Percentiles rank a stretch among this genome's conserved stretches.
phyloP scores from a whole-genome alignment of 441 rosid genomes.

The Adansonia gregorii region DNA sequence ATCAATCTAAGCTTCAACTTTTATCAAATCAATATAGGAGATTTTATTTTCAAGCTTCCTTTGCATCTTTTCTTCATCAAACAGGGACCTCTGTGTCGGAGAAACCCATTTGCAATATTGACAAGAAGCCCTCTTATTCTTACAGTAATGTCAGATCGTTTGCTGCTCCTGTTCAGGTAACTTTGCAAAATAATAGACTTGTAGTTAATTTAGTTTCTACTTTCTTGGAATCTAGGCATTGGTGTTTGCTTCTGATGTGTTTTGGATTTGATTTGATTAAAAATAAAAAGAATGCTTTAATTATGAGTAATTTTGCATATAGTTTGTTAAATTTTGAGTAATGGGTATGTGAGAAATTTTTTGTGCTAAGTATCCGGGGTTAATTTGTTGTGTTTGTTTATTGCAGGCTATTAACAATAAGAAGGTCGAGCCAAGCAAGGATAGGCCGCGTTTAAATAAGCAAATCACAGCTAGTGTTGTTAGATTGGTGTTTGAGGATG shows the following conservation, averaged over 20 bases:
- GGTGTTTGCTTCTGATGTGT: not conserved
- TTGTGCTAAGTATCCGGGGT: not conserved
- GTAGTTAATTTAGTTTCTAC: not conserved
- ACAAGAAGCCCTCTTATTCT: constrained; percentile 32
- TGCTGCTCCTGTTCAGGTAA: constrained; percentile 57
- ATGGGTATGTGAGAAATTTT: not conserved
- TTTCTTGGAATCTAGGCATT: not conserved
- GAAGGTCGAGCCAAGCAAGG: constrained; percentile 40
- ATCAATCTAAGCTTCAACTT: constrained; percentile 50
- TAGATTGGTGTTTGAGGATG: constrained; percentile 62
- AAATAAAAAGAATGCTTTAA: not conserved
- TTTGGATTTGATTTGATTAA: constrained; percentile 8
- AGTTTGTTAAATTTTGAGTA: not conserved
- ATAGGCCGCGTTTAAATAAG: constrained; percentile 47
- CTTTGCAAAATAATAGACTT: not conserved
- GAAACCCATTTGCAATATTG: constrained; percentile 36
- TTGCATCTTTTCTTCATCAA: constrained; percentile 26
- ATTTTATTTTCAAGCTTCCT: constrained; percentile 37
- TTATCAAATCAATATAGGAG: constrained; percentile 45
- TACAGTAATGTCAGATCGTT: constrained; percentile 49
- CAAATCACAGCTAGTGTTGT: constrained; percentile 46
- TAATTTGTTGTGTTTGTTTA: constrained; percentile 18
- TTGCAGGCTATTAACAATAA: constrained; percentile 47
- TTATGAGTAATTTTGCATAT: not conserved
- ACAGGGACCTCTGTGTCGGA: constrained; percentile 31